Percentiles rank a stretch among this genome's conserved stretches.
These are phyloP conservation scores for Hypoxylon sp. DNA, from an alignment of 2,329 filamentous ascomycete species.

Conservation along the genomic window DNA sequence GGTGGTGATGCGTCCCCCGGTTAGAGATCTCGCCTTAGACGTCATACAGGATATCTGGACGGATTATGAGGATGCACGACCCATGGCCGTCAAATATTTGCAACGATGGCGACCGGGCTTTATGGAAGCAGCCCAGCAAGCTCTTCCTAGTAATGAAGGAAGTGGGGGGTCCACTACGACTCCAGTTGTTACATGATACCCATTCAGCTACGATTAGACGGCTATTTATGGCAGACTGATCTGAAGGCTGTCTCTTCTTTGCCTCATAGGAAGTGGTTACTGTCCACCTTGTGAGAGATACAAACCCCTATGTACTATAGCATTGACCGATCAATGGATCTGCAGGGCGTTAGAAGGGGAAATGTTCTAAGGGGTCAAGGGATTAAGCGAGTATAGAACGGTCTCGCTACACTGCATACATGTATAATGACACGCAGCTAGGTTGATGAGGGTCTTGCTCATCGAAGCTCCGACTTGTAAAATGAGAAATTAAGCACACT, in stretches of 20 bases:
- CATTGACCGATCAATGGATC: constrained; percentile 1
- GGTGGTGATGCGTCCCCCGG: constrained; percentile 75
- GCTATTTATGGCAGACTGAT: not conserved
- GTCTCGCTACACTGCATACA: constrained; percentile 1
- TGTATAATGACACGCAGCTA: not conserved
- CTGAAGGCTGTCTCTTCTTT: not conserved
- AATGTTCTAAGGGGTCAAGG: not conserved
- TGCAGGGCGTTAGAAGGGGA: constrained; percentile 11
- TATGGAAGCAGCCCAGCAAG: constrained; percentile 53
- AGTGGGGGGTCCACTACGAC: constrained; percentile 37
- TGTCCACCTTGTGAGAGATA: not conserved
- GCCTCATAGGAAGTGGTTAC: not conserved
- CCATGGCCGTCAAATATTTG: constrained; percentile 72
- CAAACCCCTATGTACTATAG: not conserved
- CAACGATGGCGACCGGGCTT: constrained; percentile 71
- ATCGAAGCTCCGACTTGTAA: not conserved
- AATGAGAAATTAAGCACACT: not conserved
- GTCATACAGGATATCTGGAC: constrained; percentile 75
- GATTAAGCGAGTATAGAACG: constrained; percentile 1
- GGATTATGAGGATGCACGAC: constrained; percentile 73
- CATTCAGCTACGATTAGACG: constrained; percentile 20
- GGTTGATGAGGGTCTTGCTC: not conserved
- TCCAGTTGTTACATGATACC: constrained; percentile 46
- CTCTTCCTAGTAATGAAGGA: constrained; percentile 32
- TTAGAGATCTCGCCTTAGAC: constrained; percentile 72